Evolutionary conservation across 1,284 basidiomycete genomes (phyloP).

Genomic region (Laetiporus sulphureus): DNA sequence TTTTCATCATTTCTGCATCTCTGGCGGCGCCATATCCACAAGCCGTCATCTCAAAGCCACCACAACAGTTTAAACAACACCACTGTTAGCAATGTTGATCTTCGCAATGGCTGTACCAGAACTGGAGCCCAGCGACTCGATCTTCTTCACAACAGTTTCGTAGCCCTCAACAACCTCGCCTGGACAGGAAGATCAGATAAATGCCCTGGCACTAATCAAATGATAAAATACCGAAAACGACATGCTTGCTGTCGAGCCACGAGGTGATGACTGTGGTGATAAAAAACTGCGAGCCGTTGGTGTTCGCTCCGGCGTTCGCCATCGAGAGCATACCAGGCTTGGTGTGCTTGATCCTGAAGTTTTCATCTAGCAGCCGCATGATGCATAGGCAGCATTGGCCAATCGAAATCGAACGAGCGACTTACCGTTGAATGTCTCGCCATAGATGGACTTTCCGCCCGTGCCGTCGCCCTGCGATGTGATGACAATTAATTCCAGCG

Average conservation of each 20-base stretch:
- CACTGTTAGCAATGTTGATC: conserved; percentile 48
- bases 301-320: conserved; percentile 79
- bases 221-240: conserved; percentile 64
- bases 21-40: too few species aligned
- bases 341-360: conserved; percentile 75
- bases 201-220: too few species aligned
- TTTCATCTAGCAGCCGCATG: conserved; percentile 63
- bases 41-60: too few species aligned
- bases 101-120: conserved; percentile 39
- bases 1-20: too few species aligned
- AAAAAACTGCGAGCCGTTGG: conserved; percentile 60
- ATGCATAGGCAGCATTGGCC: too few species aligned
- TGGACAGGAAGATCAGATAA: too few species aligned
- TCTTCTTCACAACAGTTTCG: conserved; percentile 42
- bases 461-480: conserved; percentile 60
- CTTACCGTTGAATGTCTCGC: conserved; percentile 72
- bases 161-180: conserved; percentile 61
- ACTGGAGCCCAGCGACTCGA: conserved; percentile 54
- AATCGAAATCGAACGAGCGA: too few species aligned
- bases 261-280: conserved; percentile 66
- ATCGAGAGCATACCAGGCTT: conserved; percentile 85
- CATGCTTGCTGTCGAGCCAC: conserved; percentile 75
- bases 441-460: conserved; percentile 91
- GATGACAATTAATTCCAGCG: conserved; percentile 1
- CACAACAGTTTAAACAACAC: conserved; percentile 47